These are phyloP conservation scores for Colletotrichum filicis DNA, from an alignment of 2,329 filamentous ascomycete species.

Conservation along the genomic window DNA sequence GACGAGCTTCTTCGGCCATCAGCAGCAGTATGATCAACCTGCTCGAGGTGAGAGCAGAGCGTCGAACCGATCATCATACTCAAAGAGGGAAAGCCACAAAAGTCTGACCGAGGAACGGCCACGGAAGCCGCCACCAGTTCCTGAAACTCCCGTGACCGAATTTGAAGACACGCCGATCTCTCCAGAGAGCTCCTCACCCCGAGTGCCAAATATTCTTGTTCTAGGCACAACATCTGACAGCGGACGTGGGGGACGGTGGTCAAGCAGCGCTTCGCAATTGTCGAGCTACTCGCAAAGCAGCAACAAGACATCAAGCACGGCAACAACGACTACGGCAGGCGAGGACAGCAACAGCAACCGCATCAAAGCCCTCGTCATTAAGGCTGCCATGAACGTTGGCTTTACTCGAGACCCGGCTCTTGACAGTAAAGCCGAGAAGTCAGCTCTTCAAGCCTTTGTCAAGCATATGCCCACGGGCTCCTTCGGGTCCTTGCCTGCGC, in stretches of 20 bases:
- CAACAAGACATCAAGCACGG: conserved; percentile 74
- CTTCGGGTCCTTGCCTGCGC: conserved; percentile 79
- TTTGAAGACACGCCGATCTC: conserved; percentile 92
- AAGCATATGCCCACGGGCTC: conserved; percentile 79
- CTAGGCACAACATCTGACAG: conserved; percentile 75
- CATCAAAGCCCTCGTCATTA: conserved; percentile 82
- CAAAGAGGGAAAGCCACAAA: conserved; percentile 65
- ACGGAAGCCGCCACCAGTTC: conserved; percentile 63
- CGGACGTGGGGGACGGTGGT: conserved; percentile 78
- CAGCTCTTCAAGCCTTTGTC: conserved; percentile 78
- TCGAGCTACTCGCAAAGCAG: conserved; percentile 82
- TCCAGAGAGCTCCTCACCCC: conserved; percentile 78
- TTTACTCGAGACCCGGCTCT: conserved; percentile 71
- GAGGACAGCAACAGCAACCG: conserved; percentile 84
- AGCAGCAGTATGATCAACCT: conserved; percentile 58
- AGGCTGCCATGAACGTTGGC: conserved; percentile 87
- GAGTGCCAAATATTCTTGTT: conserved; percentile 88
- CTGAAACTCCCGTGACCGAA: conserved; percentile 93
- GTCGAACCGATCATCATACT: conserved; percentile 63
- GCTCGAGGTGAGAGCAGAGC: conserved; percentile 59
- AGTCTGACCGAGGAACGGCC: conserved; percentile 60
- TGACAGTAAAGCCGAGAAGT: conserved; percentile 55
- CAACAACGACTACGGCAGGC: conserved; percentile 73
- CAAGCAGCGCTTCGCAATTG: conserved; percentile 81
- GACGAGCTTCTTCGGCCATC: conserved; percentile 72